Percentiles rank a stretch among this genome's conserved stretches.
Evolutionary conservation across 2,329 filamentous ascomycete species (phyloP).

Genomic region (Aspergillus neoniger): DNA sequence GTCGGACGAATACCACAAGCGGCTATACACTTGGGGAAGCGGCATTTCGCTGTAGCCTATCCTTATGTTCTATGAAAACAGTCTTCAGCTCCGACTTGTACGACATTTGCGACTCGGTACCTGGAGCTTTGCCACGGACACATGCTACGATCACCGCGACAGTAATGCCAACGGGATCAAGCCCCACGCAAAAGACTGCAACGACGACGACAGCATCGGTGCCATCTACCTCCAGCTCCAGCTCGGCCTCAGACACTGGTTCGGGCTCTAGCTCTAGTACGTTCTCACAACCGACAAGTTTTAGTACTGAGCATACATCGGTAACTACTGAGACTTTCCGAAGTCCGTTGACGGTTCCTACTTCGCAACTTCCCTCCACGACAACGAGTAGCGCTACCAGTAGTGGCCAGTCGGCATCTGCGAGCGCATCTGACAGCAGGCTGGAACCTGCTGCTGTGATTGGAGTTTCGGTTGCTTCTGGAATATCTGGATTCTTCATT

Average conservation of each 20-base stretch:
- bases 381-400: conserved; percentile 13
- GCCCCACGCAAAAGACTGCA: not conserved
- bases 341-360: conserved; percentile 20
- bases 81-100: conserved; percentile 48
- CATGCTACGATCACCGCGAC: conserved; percentile 43
- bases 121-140: conserved; percentile 36
- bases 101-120: conserved; percentile 57
- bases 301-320: conserved; percentile 6
- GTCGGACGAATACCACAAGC: conserved; percentile 58
- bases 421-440: conserved; percentile 13
- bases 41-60: conserved; percentile 66
- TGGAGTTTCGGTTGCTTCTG: conserved; percentile 40
- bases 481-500: conserved; percentile 38
- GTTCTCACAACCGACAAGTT: not conserved
- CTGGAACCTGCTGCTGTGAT: conserved; percentile 37
- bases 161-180: conserved; percentile 20
- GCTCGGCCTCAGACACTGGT: not conserved
- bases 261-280: not conserved
- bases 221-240: not conserved
- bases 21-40: conserved; percentile 73
- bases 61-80: conserved; percentile 56
- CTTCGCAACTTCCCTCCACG: not conserved
- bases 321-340: conserved; percentile 20
- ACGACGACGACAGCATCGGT: not conserved
- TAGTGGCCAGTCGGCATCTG: conserved; percentile 9